Evolutionary conservation across 768 basidiomycete genomes (phyloP).

Genomic region (Saitozyma sp.): DNA sequence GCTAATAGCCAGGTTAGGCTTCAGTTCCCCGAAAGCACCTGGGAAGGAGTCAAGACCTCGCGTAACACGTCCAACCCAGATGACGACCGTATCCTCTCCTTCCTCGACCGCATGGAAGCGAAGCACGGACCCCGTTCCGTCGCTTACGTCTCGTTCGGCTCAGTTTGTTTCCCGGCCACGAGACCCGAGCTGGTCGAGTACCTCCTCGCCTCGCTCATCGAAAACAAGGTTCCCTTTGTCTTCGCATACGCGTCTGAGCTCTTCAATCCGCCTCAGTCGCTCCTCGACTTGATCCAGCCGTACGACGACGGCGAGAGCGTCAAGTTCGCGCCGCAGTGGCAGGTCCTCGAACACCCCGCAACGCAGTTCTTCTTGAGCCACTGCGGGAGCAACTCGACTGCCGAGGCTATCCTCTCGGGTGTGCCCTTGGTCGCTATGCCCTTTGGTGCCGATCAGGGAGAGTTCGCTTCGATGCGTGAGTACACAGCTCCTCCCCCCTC

Average conservation of each 20-base stretch:
- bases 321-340: slow-evolving; percentile 33
- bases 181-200: slow-evolving; percentile 27
- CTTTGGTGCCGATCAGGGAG: slow-evolving; percentile 36
- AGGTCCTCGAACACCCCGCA: slow-evolving; percentile 27
- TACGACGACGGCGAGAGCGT: slow-evolving; percentile 14
- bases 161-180: slow-evolving; percentile 21
- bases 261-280: slow-evolving; percentile 8
- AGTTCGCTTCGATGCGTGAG: slow-evolving; percentile 22
- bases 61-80: slow-evolving; percentile 6
- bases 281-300: slow-evolving; percentile 17
- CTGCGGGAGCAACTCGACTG: slow-evolving; percentile 28
- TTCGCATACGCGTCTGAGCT: slow-evolving; percentile 29
- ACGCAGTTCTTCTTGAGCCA: slow-evolving; percentile 27
- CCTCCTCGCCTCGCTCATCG: slow-evolving; percentile 24
- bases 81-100: slow-evolving; percentile 19
- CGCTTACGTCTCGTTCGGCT: slow-evolving; percentile 32
- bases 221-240: slow-evolving; percentile 19
- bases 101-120: slow-evolving; percentile 25
- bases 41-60: slow-evolving; percentile 15
- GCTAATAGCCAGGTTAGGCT: too few relatives aligned
- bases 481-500: too few relatives aligned
- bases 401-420: slow-evolving; percentile 26
- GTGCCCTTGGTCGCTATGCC: slow-evolving; percentile 25
- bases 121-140: slow-evolving; percentile 25
- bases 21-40: slow-evolving; percentile 26